Conservation (phyloP, 2,329 filamentous ascomycete genomes). For the Penicillium sp. region DNA sequence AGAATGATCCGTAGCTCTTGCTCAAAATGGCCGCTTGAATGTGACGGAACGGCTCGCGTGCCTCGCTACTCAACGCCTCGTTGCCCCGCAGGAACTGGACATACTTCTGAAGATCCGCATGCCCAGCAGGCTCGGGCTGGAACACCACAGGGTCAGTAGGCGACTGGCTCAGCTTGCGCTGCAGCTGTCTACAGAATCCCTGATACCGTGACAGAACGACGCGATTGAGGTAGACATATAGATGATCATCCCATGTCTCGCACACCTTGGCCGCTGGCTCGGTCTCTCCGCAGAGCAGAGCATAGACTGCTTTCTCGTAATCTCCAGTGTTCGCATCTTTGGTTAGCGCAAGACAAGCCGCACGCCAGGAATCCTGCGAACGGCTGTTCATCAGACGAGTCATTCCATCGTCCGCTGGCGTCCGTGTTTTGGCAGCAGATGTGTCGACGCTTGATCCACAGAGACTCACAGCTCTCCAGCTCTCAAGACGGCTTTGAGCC, state of each 20-base stretch:
- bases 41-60: constrained; percentile 40
- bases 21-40: constrained; percentile 41
- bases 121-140: constrained; percentile 50
- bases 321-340: constrained; percentile 61
- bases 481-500: constrained; percentile 78
- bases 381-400: constrained; percentile 40
- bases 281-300: constrained; percentile 79
- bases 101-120: constrained; percentile 35
- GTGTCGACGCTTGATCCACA: constrained; percentile 50
- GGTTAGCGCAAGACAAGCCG: constrained; percentile 43
- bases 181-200: constrained; percentile 50
- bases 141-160: constrained; percentile 50
- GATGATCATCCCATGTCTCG: constrained; percentile 73
- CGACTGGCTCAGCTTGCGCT: constrained; percentile 46
- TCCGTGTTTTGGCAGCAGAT: constrained; percentile 22
- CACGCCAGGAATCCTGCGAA: constrained; percentile 34
- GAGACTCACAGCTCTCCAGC: constrained; percentile 81
- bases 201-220: constrained; percentile 75
- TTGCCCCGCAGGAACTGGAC: constrained; percentile 32
- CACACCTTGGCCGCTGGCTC: constrained; percentile 70
- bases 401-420: constrained; percentile 31
- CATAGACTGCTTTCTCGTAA: constrained; percentile 86
- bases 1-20: constrained; percentile 38
- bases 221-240: constrained; percentile 86
- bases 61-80: constrained; percentile 33